Percentiles rank a stretch among this genome's conserved stretches.
phyloP scores from a whole-genome alignment of 768 basidiomycete species.

The Leccinellum luteum region DNA sequence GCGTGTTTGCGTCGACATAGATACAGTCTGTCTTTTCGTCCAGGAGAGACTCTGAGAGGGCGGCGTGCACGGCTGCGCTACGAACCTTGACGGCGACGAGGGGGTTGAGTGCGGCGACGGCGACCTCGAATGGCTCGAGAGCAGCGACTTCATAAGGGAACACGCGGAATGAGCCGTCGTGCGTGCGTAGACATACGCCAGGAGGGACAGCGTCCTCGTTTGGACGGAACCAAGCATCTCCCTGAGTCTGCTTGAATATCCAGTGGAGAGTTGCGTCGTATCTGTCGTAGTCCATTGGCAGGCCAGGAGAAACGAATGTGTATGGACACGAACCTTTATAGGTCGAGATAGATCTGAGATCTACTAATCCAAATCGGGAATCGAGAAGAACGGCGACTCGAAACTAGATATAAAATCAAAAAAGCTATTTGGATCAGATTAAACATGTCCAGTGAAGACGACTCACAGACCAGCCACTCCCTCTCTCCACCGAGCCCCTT shows the following conservation, averaged over 20 bases:
- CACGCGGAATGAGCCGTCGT: constrained; percentile 47
- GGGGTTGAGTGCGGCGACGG: constrained; percentile 51
- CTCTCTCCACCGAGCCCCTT: constrained; percentile 36
- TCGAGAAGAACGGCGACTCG: constrained; percentile 6
- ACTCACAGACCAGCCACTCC: constrained; percentile 18
- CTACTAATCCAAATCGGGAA: constrained; percentile 1
- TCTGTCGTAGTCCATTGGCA: constrained; percentile 37
- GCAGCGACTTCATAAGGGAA: constrained; percentile 54
- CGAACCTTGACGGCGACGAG: constrained; percentile 54
- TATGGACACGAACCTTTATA: constrained; percentile 8
- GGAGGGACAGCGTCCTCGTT: constrained; percentile 45
- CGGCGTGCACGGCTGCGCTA: constrained; percentile 50
- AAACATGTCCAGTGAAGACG: constrained; percentile 27
- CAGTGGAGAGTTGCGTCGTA: constrained; percentile 31
- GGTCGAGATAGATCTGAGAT: constrained; percentile 16
- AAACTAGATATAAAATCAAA: background rate
- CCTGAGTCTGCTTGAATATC: constrained; percentile 35
- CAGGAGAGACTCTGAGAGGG: constrained; percentile 38
- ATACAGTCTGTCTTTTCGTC: constrained; percentile 36
- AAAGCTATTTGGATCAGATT: background rate
- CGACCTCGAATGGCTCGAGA: constrained; percentile 54
- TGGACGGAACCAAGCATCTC: constrained; percentile 55
- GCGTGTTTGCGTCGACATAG: constrained; percentile 53
- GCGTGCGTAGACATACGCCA: constrained; percentile 50
- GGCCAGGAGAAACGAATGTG: background rate